These are phyloP conservation scores for Phlyctochytrium bullatum DNA, from an alignment of 192 early-diverging fungal species.

Conservation along the genomic window DNA sequence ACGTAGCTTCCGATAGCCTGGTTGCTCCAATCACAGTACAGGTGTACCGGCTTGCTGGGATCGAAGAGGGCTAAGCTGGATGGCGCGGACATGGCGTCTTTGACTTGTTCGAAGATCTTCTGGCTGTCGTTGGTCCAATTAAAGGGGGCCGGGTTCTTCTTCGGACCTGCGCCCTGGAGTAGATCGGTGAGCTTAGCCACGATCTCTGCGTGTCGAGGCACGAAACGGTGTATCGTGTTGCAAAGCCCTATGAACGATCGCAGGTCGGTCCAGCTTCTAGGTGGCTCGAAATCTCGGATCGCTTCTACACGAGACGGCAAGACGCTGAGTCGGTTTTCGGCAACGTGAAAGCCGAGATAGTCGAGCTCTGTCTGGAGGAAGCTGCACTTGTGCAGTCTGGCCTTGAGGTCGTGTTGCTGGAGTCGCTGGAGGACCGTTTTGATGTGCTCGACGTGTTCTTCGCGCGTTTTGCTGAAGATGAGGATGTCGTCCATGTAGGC, in stretches of 20 bases:
- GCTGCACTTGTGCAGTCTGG: conserved; percentile 15
- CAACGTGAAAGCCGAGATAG: conserved; percentile 11
- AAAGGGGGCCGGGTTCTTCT: not conserved
- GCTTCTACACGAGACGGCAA: not conserved
- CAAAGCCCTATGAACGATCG: conserved; percentile 14
- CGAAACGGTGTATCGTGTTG: conserved; percentile 18
- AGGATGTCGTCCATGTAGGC: conserved; percentile 40
- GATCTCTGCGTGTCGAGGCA: not conserved
- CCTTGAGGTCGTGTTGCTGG: not conserved
- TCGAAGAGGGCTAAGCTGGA: conserved; percentile 5
- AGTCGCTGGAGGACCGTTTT: not conserved
- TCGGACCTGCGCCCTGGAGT: conserved; percentile 3
- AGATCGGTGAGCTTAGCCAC: conserved; percentile 18
- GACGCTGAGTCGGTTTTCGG: not conserved
- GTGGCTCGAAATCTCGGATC: not conserved
- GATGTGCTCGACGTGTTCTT: conserved; percentile 27
- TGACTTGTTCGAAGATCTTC: not conserved
- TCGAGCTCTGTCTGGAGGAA: not conserved
- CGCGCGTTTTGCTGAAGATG: conserved; percentile 18
- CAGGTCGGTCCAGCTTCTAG: conserved; percentile 6
- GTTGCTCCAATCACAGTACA: conserved; percentile 7
- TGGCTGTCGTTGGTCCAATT: not conserved
- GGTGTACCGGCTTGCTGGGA: not conserved
- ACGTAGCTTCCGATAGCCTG: no score
- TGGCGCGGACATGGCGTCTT: not conserved